Conservation (phyloP, 176 grass and related monocot species). For the Aegilops sharonensis region DNA sequence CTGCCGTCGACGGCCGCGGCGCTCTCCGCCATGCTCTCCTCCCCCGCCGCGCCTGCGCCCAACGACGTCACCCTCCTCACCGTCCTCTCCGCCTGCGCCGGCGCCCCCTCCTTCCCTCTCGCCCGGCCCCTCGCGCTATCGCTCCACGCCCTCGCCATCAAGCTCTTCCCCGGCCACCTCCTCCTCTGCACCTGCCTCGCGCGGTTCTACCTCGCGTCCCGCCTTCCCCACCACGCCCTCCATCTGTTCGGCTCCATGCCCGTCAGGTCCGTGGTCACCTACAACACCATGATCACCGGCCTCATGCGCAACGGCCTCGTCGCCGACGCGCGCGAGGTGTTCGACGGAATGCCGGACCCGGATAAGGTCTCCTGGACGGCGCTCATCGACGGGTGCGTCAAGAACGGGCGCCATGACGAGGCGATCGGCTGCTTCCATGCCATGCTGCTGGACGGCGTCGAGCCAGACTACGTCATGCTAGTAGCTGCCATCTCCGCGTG, state of each 20-base stretch:
- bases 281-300: conserved; percentile 64
- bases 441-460: conserved; percentile 42
- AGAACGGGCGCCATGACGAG: conserved; percentile 54
- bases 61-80: conserved; percentile 63
- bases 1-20: conserved; percentile 24
- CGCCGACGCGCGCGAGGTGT: conserved; percentile 40
- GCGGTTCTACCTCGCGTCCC: conserved; percentile 52
- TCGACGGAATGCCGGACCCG: conserved; percentile 41
- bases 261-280: conserved; percentile 45
- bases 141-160: conserved; percentile 44
- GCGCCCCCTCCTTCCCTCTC: conserved; percentile 35
- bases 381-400: conserved; percentile 56
- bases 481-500: conserved; percentile 47
- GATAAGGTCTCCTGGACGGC: conserved; percentile 74
- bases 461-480: conserved; percentile 56
- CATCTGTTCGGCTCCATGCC: conserved; percentile 61
- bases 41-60: conserved; percentile 32
- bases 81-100: conserved; percentile 55
- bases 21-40: conserved; percentile 45
- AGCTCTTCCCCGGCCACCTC: conserved; percentile 57
- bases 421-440: conserved; percentile 48
- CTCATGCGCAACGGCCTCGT: conserved; percentile 58
- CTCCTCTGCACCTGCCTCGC: conserved; percentile 66
- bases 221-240: conserved; percentile 39
- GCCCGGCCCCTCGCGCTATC: conserved; percentile 32